phyloP scores from a whole-genome alignment of 2,329 filamentous ascomycete species.

The Acephala macrosclerotiorum region DNA sequence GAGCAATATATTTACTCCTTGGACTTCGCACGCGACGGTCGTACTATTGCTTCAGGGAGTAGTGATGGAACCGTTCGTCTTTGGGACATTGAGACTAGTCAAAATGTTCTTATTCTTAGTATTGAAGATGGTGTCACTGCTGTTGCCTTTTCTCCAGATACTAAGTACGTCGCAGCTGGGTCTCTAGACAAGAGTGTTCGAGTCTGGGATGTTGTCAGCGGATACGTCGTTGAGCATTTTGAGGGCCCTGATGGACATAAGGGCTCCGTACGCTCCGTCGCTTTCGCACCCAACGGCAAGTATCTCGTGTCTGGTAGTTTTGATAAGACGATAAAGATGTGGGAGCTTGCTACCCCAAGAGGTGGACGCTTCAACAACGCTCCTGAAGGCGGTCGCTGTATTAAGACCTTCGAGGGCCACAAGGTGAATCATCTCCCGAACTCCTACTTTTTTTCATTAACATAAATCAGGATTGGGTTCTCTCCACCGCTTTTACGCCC shows the following conservation, averaged over 20 bases:
- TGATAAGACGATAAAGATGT: conserved; percentile 99
- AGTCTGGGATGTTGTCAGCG: conserved; percentile 91
- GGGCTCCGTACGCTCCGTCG: conserved; percentile 95
- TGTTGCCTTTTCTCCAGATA: conserved; percentile 95
- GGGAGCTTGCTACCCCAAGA: conserved; percentile 83
- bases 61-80: conserved; percentile 94
- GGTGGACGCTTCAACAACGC: conserved; percentile 69
- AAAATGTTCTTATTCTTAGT: conserved; percentile 82
- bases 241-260: conserved; percentile 95
- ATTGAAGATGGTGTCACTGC: conserved; percentile 98
- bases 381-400: conserved; percentile 87
- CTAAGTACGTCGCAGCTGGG: conserved; percentile 91
- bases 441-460: conserved; percentile 30
- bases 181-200: conserved; percentile 97
- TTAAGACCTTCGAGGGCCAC: conserved; percentile 97
- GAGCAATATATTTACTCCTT: conserved; percentile 98
- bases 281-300: conserved; percentile 92
- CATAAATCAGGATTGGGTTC: conserved; percentile 81
- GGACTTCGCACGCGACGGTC: conserved; percentile 92
- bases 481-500: conserved; percentile 93
- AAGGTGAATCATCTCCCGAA: conserved; percentile 63
- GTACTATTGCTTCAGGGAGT: conserved; percentile 93
- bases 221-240: conserved; percentile 87
- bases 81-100: conserved; percentile 91
- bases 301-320: conserved; percentile 93